Evolutionary conservation across 768 basidiomycete species (phyloP), one percentile per base, ranked within the genome.

Genomic region (Lactifluus hygrophoroides): DNA sequence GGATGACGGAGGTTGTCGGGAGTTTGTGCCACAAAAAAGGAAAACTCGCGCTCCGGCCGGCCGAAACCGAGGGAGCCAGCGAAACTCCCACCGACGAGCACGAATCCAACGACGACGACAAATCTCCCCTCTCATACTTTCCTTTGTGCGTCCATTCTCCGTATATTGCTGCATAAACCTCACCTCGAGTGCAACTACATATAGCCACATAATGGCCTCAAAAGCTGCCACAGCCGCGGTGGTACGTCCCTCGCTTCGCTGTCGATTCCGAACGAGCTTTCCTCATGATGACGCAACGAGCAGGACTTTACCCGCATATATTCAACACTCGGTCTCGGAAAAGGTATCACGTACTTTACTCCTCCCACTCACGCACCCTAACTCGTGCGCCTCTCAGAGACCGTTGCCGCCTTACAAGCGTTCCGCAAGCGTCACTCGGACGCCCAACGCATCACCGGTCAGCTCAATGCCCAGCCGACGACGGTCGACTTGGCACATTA

Each of bases 391-490:
- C 32, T 46, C 9, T 2, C 73, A 93, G 92, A 97, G 78, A 94
- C 95, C 66, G 80, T 96, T 68, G 78, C 90, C 55, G 75, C 91
- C 53, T 81, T 99, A 51, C 90, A 91, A 72, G 88, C 90, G 40
- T 98, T 99, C 86, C 90, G 96, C 75, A 96, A 94, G 74, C 91
- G 96, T 60, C 85, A 95, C 73, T 76, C 77, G 65, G 91, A 97
- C 54, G 95, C 96, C 57, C 86, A 89, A 69, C 84, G 86, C 61
- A 75, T 90, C 58, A 71, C 83, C 43, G 74, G 75, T 53, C 79
- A 81, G 68, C 83, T 85, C 67, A 72, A 79, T 60, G 75, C 77
- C 61, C 85, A 88, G 70, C 84, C 88, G 40, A 87, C 87, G 30
- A 86, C 90, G 51, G 79, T 99, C 69, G 93, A 98, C 77, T 77